Evolutionary conservation across 495 filamentous ascomycete genomes (phyloP).

Genomic region (Penicillium lividum): DNA sequence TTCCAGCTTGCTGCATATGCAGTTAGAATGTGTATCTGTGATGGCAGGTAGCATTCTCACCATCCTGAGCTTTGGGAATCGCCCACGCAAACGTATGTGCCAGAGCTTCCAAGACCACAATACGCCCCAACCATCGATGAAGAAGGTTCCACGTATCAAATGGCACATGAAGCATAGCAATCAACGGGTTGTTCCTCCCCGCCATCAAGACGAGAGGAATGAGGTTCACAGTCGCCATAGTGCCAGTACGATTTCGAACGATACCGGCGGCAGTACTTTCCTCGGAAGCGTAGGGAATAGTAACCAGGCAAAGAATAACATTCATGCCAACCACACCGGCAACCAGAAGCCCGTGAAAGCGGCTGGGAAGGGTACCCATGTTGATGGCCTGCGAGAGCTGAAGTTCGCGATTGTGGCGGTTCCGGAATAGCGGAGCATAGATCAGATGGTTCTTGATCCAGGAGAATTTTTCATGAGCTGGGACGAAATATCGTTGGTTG

Average conservation of each 20-base stretch:
- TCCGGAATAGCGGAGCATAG: slow-evolving; percentile 79
- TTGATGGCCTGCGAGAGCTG: slow-evolving; percentile 74
- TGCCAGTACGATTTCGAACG: slow-evolving; percentile 73
- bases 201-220: slow-evolving; percentile 70
- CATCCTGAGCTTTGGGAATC: slow-evolving; percentile 63
- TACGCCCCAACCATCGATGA: slow-evolving; percentile 77
- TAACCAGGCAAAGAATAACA: slow-evolving; percentile 72
- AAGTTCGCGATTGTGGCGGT: slow-evolving; percentile 85
- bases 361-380: slow-evolving; percentile 81
- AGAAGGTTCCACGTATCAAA: slow-evolving; percentile 80
- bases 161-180: slow-evolving; percentile 62
- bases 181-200: slow-evolving; percentile 70
- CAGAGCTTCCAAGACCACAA: slow-evolving; percentile 65
- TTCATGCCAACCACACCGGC: slow-evolving; percentile 73
- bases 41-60: slow-evolving; percentile 24
- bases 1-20: slow-evolving; percentile 57
- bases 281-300: slow-evolving; percentile 57
- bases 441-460: slow-evolving; percentile 77
- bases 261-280: slow-evolving; percentile 47
- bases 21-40: slow-evolving; percentile 1
- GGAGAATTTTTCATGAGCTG: slow-evolving; percentile 50
- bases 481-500: slow-evolving; percentile 62
- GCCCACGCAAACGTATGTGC: slow-evolving; percentile 66
- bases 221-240: slow-evolving; percentile 76
- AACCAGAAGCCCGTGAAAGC: slow-evolving; percentile 77